phyloP scores from a whole-genome alignment of 768 basidiomycete species.

The Neoboletus brunneissimus region DNA sequence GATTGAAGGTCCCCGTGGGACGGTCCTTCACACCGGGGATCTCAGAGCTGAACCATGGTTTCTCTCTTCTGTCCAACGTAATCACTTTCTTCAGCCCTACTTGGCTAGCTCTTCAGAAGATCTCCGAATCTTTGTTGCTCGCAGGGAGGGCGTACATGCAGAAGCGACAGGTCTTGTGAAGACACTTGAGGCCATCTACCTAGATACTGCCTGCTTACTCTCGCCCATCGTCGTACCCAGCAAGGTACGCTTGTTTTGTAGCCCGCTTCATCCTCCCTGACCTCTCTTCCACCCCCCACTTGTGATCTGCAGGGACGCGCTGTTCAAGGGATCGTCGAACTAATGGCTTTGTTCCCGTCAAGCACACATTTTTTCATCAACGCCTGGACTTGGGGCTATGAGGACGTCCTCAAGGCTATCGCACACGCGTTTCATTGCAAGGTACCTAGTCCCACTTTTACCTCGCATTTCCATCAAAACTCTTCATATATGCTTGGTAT shows the following conservation, averaged over 20 bases:
- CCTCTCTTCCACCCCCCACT: no score
- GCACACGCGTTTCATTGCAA: conserved; percentile 60
- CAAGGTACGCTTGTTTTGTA: conserved; percentile 42
- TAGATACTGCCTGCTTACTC: conserved; percentile 76
- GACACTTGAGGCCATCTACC: conserved; percentile 72
- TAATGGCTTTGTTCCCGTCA: conserved; percentile 66
- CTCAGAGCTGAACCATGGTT: conserved; percentile 86
- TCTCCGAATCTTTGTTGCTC: conserved; percentile 25
- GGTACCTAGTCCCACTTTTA: conserved; percentile 34
- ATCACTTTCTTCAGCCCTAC: conserved; percentile 73
- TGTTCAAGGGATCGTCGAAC: conserved; percentile 58
- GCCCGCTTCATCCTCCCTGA: no score
- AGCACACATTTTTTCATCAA: conserved; percentile 84
- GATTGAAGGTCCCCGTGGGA: conserved; percentile 64
- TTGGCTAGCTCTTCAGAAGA: conserved; percentile 38
- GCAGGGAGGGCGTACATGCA: conserved; percentile 19
- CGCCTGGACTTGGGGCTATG: conserved; percentile 96
- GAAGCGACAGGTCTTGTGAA: conserved; percentile 35
- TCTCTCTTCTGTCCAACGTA: conserved; percentile 61
- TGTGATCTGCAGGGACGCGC: conserved; percentile 53
- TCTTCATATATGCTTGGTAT: not conserved
- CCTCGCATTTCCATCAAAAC: not conserved
- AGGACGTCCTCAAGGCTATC: conserved; percentile 81
- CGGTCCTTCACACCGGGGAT: conserved; percentile 91
- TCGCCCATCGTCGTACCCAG: conserved; percentile 50